A percentile compares a stretch with the other conserved stretches of the same genome.
Conservation (phyloP, 352 stramenopile genomes). For the Phytophthora ramorum region DNA sequence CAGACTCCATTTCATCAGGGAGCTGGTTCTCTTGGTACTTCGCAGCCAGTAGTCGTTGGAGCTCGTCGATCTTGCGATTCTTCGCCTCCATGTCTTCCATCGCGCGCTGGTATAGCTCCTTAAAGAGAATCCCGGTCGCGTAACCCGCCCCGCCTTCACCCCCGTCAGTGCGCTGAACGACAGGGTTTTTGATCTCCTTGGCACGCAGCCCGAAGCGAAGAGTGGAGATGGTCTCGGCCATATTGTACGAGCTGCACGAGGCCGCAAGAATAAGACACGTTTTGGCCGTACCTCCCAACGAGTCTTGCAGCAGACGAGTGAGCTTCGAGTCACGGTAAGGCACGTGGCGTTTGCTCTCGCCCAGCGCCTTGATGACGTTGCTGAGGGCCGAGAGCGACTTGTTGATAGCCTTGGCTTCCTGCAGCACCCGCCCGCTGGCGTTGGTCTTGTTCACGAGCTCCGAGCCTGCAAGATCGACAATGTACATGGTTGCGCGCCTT, state of each 20-base stretch:
- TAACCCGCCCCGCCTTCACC: constrained; percentile 24
- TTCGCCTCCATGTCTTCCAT: constrained; percentile 74
- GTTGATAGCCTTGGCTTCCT: constrained; percentile 90
- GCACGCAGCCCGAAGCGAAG: constrained; percentile 74
- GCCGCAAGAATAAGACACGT: constrained; percentile 96
- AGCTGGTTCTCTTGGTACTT: constrained; percentile 50
- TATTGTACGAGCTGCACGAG: constrained; percentile 83
- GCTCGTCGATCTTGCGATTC: constrained; percentile 73
- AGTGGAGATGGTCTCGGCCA: constrained; percentile 82
- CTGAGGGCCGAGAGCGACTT: constrained; percentile 84
- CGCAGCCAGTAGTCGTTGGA: constrained; percentile 53
- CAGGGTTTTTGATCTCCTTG: constrained; percentile 86
- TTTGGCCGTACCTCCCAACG: constrained; percentile 92
- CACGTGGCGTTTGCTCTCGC: constrained; percentile 76
- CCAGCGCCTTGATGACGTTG: constrained; percentile 88
- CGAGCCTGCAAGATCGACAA: constrained; percentile 86
- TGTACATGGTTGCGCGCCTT: constrained; percentile 74
- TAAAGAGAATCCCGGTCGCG: constrained; percentile 51
- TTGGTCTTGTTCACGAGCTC: constrained; percentile 90
- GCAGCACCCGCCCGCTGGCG: constrained; percentile 73
- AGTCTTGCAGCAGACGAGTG: constrained; percentile 88
- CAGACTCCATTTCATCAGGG: constrained; percentile 20
- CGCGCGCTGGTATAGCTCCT: constrained; percentile 74
- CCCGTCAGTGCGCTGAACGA: constrained; percentile 52
- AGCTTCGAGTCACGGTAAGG: constrained; percentile 88